These are phyloP conservation scores for Clitoria ternatea DNA, from an alignment of 306 rosid species.

Conservation along the genomic window DNA sequence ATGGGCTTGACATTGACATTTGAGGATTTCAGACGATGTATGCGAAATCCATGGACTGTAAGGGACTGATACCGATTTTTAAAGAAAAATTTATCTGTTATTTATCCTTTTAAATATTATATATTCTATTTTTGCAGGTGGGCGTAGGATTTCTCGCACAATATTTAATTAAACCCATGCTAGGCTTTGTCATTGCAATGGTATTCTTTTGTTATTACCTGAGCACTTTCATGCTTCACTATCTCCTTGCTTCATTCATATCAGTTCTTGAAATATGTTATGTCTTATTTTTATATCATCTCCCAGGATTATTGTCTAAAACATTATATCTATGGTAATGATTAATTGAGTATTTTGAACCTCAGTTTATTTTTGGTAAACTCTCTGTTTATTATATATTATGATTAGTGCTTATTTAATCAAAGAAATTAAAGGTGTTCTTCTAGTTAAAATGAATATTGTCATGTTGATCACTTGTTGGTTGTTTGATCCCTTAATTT, in stretches of 20 bases:
- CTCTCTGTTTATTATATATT: neutral
- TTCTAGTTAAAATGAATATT: neutral
- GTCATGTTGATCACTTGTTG: neutral
- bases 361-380: neutral
- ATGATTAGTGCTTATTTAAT: neutral
- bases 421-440: neutral
- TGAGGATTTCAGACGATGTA: conserved; percentile 86
- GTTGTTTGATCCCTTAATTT: neutral
- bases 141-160: conserved; percentile 98
- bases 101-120: conserved; percentile 11
- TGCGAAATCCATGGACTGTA: conserved; percentile 93
- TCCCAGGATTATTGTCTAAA: neutral
- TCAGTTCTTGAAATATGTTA: conserved; percentile 16
- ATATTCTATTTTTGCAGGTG: conserved; percentile 58
- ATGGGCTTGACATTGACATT: conserved; percentile 96
- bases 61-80: conserved; percentile 13
- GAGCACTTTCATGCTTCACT: conserved; percentile 1
- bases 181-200: conserved; percentile 76
- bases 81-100: neutral
- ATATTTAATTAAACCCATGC: conserved; percentile 76
- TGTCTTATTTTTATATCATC: neutral
- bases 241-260: neutral
- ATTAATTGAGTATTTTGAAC: neutral
- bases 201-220: conserved; percentile 39
- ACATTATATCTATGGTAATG: neutral